Evolutionary conservation across 2,329 filamentous ascomycete species (phyloP).

Genomic region (Meredithiella fracta): DNA sequence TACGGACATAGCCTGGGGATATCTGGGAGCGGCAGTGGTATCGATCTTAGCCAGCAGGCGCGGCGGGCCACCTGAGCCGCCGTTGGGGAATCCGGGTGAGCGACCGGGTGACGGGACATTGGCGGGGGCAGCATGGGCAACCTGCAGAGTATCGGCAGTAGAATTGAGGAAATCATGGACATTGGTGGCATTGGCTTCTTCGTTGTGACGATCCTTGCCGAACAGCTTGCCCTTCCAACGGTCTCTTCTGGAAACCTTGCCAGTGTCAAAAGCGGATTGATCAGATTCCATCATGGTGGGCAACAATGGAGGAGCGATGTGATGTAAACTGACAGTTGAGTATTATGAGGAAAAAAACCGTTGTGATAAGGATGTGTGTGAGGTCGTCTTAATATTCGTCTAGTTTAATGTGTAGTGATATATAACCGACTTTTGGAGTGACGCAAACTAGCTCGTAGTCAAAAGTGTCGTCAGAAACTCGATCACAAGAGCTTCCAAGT

Average conservation of each 20-base stretch:
- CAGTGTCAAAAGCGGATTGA: conserved; percentile 27
- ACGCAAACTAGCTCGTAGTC: background rate
- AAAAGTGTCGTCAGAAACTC: background rate
- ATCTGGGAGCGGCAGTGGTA: conserved; percentile 37
- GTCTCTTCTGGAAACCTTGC: conserved; percentile 31
- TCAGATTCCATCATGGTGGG: conserved; percentile 13
- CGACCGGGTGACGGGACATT: conserved; percentile 16
- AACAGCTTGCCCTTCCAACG: conserved; percentile 50
- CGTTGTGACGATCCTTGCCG: conserved; percentile 25
- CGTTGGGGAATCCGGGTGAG: conserved; percentile 20
- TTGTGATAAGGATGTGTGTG: conserved; percentile 16
- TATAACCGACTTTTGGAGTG: background rate
- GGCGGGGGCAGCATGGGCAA: conserved; percentile 31
- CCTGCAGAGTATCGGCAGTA: conserved; percentile 37
- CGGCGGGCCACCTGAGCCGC: conserved; percentile 3
- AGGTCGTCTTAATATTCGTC: conserved; percentile 17
- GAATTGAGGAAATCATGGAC: conserved; percentile 42
- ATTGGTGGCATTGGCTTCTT: conserved; percentile 26
- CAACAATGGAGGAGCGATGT: background rate
- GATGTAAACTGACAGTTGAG: background rate
- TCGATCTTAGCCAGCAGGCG: conserved; percentile 31
- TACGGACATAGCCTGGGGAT: conserved; percentile 29
- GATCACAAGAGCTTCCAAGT: background rate
- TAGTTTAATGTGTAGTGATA: background rate
- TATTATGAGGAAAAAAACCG: background rate